A percentile compares a stretch with the other conserved stretches of the same genome.
phyloP scores from a whole-genome alignment of 148 eudicot genomes.

The Gaultheria prostrata region DNA sequence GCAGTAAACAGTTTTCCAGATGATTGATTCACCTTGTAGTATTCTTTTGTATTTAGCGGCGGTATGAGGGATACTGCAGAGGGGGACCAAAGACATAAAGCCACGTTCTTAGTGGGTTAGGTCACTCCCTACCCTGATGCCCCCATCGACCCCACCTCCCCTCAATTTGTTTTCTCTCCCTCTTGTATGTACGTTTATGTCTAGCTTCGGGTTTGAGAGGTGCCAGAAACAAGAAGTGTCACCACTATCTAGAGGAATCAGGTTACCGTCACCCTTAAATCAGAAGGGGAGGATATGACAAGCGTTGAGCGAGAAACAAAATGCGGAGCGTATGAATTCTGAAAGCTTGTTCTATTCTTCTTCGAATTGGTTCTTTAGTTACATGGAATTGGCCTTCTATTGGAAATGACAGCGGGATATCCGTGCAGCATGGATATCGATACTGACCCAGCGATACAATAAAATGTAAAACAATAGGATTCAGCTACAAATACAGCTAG shows the following conservation, averaged over 20 bases:
- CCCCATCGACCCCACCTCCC: background rate
- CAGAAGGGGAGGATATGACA: background rate
- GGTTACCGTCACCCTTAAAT: background rate
- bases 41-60: background rate
- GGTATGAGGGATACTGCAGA: background rate
- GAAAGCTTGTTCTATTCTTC: background rate
- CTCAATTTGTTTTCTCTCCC: background rate
- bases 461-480: background rate
- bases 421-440: background rate
- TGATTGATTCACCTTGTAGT: background rate
- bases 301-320: background rate
- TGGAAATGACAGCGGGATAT: background rate
- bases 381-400: background rate
- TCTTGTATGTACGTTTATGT: background rate
- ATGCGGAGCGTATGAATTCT: background rate
- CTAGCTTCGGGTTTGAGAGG: background rate
- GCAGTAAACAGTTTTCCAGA: background rate
- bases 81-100: background rate
- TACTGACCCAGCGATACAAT: background rate
- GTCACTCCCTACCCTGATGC: background rate
- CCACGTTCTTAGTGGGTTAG: background rate
- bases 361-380: background rate
- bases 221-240: background rate
- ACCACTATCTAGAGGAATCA: background rate
- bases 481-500: background rate